These are phyloP conservation scores for Centrapalus pauciflorus DNA, from an alignment of 129 eudicot species.

Conservation along the genomic window DNA sequence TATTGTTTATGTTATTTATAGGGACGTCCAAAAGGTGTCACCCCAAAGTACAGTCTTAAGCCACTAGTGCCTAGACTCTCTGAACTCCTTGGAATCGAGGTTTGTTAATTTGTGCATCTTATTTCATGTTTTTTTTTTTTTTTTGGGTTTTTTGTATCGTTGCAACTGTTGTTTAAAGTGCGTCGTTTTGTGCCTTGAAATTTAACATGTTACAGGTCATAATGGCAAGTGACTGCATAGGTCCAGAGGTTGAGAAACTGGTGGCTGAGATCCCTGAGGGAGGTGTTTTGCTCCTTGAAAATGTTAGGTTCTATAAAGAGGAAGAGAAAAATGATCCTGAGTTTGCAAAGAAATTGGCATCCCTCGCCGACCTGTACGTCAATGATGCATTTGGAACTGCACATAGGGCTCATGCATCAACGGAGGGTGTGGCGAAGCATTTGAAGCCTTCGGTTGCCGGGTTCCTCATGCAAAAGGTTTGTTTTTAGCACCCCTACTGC, in stretches of 20 bases:
- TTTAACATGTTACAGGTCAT: constrained; percentile 38
- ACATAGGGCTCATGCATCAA: constrained; percentile 94
- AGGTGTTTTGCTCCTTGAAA: constrained; percentile 67
- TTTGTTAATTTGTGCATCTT: constrained; percentile 1
- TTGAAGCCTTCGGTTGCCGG: constrained; percentile 95
- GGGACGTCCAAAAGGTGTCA: constrained; percentile 87
- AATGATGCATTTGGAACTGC: constrained; percentile 91
- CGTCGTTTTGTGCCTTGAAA: background rate
- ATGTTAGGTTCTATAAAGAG: constrained; percentile 66
- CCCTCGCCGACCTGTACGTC: constrained; percentile 59
- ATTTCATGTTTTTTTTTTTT: background rate
- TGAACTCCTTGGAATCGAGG: constrained; percentile 52
- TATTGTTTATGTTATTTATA: constrained; percentile 8
- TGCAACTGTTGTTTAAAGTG: background rate
- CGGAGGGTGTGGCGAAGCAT: constrained; percentile 80
- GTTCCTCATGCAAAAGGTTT: constrained; percentile 84
- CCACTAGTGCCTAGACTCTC: constrained; percentile 74
- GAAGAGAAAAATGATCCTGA: constrained; percentile 76
- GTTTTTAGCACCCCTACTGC: background rate
- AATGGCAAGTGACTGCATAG: constrained; percentile 48
- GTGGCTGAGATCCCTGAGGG: constrained; percentile 59
- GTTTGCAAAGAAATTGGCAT: constrained; percentile 62
- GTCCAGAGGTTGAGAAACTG: constrained; percentile 56
- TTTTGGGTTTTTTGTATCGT: background rate
- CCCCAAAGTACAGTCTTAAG: constrained; percentile 79